Percentiles rank a stretch among this genome's conserved stretches.
Conservation (phyloP, 2,329 filamentous ascomycete species). For the Neonectria neomacrospora region DNA sequence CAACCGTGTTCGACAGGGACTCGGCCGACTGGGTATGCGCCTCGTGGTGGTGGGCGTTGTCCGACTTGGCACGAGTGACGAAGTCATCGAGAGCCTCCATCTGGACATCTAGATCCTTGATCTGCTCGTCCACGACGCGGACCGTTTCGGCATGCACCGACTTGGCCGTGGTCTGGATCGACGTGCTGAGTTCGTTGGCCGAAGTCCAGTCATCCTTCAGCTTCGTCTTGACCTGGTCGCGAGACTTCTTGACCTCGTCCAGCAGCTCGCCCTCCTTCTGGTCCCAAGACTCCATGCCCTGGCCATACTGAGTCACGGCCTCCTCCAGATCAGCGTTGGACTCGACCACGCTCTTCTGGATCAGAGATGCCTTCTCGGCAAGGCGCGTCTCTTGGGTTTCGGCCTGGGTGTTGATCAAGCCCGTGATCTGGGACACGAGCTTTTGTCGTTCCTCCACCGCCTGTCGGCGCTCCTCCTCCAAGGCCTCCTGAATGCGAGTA, state of each 20-base stretch:
- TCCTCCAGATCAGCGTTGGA: conserved; percentile 74
- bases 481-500: conserved; percentile 71
- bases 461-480: conserved; percentile 80
- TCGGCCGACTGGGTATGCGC: conserved; percentile 75
- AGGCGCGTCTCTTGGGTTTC: conserved; percentile 79
- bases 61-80: conserved; percentile 80
- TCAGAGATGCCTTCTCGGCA: conserved; percentile 67
- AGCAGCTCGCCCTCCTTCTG: conserved; percentile 75
- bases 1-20: conserved; percentile 73
- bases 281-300: conserved; percentile 80
- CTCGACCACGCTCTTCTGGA: conserved; percentile 72
- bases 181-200: conserved; percentile 82
- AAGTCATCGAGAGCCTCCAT: conserved; percentile 93
- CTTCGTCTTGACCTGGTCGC: conserved; percentile 81
- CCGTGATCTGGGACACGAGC: conserved; percentile 79
- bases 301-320: conserved; percentile 72
- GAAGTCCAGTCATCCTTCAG: conserved; percentile 87
- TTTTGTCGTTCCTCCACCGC: conserved; percentile 78
- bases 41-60: conserved; percentile 82
- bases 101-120: conserved; percentile 86
- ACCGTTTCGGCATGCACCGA: conserved; percentile 92
- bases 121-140: conserved; percentile 88
- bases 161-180: conserved; percentile 84
- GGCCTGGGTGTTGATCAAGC: conserved; percentile 79
- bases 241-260: conserved; percentile 76